Conservation (phyloP, 352 stramenopile genomes). For the Thalassiosira pacifica region DNA sequence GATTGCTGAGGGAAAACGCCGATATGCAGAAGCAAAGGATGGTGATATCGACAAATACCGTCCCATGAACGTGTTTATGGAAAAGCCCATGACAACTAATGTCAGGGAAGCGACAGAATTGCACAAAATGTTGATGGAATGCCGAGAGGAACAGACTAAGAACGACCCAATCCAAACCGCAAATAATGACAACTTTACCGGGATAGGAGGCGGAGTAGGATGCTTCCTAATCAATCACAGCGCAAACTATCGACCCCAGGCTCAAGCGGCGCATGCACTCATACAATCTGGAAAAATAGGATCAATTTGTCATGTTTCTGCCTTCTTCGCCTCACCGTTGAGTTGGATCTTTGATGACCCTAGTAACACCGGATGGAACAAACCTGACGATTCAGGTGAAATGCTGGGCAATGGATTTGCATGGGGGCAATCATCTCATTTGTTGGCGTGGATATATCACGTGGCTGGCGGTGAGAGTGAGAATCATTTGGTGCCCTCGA, state of each 20-base stretch:
- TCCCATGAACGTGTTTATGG: constrained; percentile 77
- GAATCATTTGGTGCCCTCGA: constrained; percentile 39
- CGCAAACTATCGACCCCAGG: constrained; percentile 77
- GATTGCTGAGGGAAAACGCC: constrained; percentile 58
- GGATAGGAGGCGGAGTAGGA: constrained; percentile 34
- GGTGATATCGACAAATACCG: constrained; percentile 11
- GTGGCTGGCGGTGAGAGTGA: constrained; percentile 47
- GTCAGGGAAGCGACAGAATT: constrained; percentile 68
- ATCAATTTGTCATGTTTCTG: constrained; percentile 70
- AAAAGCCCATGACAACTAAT: constrained; percentile 84
- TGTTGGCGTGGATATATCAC: constrained; percentile 78
- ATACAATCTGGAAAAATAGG: constrained; percentile 67
- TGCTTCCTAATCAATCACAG: constrained; percentile 81
- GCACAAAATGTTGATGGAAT: constrained; percentile 53
- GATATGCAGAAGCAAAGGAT: constrained; percentile 47
- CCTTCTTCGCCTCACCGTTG: constrained; percentile 69
- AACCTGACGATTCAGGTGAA: constrained; percentile 45
- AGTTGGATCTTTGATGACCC: constrained; percentile 78
- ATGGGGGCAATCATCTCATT: constrained; percentile 79
- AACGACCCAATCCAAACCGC: neutral
- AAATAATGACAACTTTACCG: neutral
- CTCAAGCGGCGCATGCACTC: constrained; percentile 57
- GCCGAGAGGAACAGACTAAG: constrained; percentile 4
- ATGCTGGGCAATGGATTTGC: constrained; percentile 85
- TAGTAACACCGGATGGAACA: constrained; percentile 69